These are phyloP conservation scores for Paraphysoderma sedebokerense DNA, from an alignment of 371 early-diverging fungal genomes.

Conservation along the genomic window DNA sequence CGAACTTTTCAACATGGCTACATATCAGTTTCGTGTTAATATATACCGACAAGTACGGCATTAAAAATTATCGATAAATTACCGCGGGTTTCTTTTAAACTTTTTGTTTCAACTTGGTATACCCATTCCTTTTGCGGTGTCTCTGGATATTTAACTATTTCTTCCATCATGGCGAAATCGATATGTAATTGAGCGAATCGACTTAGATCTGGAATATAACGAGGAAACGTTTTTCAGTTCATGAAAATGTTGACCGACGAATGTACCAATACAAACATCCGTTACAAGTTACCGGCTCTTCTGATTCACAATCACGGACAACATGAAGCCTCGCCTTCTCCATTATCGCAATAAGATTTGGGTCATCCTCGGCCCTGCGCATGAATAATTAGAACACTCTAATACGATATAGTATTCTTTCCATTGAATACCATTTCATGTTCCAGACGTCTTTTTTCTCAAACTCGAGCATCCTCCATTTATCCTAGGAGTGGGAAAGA, in stretches of 20 bases:
- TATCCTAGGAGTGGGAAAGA: not conserved
- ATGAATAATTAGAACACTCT: not conserved
- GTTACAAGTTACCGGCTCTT: conserved; percentile 24
- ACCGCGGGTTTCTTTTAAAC: conserved; percentile 18
- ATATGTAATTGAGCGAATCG: no score
- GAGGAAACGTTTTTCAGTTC: no score
- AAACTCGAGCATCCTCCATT: conserved; percentile 15
- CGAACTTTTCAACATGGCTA: conserved; percentile 14
- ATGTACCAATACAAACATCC: conserved; percentile 25
- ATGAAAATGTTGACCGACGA: no score
- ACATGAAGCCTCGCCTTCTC: conserved; percentile 32
- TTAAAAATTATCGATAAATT: not conserved
- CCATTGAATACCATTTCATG: conserved; percentile 25
- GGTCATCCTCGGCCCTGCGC: conserved; percentile 29
- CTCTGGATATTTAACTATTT: not conserved
- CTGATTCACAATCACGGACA: conserved; percentile 22
- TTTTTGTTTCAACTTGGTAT: not conserved
- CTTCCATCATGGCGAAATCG: no score
- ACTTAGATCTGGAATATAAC: no score
- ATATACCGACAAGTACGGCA: no score
- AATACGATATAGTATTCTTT: not conserved
- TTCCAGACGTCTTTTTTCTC: conserved; percentile 37
- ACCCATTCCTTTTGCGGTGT: not conserved
- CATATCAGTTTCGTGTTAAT: conserved; percentile 11
- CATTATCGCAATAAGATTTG: conserved; percentile 28